Evolutionary conservation across 2,329 filamentous ascomycete genomes (phyloP), one percentile per base, ranked within the genome.

Genomic region (Diaporthe caulivora): DNA sequence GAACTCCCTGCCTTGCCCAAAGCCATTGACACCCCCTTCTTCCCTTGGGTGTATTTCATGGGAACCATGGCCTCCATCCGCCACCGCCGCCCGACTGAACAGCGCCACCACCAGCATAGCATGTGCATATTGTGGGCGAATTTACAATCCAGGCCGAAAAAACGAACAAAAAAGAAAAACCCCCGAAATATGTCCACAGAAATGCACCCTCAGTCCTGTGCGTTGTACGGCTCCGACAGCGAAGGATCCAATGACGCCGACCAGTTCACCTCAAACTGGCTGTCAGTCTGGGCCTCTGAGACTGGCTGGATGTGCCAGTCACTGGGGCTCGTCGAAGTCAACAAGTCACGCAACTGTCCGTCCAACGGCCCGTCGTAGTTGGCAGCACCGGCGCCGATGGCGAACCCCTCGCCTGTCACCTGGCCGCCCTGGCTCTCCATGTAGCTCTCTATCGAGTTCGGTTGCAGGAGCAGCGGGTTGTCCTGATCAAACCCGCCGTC

Each of bases 231-330:
- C 65, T 74, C 73, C 42, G 73, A 75, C 60, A 75, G 62, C 26
- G 74, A 75, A 24, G 74, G 74, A 55, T 75, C 74, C 29, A 75
- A 18, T 2, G 37, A 37, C 2, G 54, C 57, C 58, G 67, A 57
- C 68, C 73, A 75, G 29, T 71, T 49, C 54, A 55, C 58, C 26
- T 75, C 73, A 29, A 71, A 75, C 37, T 68, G 67, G 15, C 68
- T 62, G 29, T 65, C 71, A n/a, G 47, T 40, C 60, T 73, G 73
- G 17, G 40, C 31, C n/a, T 75, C 71, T 1, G 70, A 34, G 11
- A 73, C 58, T n/a, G 54, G 74, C 51, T 73, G 74, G 47, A 75
- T 71, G 47, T 75, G 71, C 74, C 74, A 75, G 49, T 70, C 55
- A 42, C 64, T 68, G 34, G 51, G 49, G 47, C 67, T 21, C 18